Evolutionary conservation across 129 eudicot species (phyloP).

Genomic region (Centrapalus pauciflorus): DNA sequence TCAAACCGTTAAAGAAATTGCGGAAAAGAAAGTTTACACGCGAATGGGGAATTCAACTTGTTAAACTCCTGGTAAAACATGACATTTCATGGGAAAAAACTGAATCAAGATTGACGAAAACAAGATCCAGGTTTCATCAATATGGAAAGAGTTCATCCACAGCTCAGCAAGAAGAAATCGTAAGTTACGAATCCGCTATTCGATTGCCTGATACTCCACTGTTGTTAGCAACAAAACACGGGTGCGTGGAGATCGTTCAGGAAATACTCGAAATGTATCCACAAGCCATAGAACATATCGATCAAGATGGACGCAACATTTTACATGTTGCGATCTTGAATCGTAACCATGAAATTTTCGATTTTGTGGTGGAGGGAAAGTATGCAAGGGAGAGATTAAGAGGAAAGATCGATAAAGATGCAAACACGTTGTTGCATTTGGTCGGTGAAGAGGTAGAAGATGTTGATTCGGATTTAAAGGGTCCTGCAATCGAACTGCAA

Average conservation of each 20-base stretch:
- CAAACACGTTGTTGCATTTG: conserved; percentile 42
- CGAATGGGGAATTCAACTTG: conserved; percentile 18
- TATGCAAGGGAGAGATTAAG: conserved; percentile 20
- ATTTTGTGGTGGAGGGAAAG: conserved; percentile 1
- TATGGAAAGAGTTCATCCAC: conserved; percentile 10
- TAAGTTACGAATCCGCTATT: background rate
- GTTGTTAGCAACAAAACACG: conserved; percentile 30
- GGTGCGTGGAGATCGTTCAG: conserved; percentile 19
- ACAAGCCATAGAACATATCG: conserved; percentile 39
- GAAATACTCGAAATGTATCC: conserved; percentile 26
- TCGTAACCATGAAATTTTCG: conserved; percentile 13
- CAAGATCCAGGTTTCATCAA: background rate
- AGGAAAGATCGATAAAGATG: conserved; percentile 22
- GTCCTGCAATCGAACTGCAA: conserved; percentile 27
- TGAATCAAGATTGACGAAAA: background rate
- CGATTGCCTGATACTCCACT: conserved; percentile 29
- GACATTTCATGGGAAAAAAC: conserved; percentile 29
- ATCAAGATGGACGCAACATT: conserved; percentile 26
- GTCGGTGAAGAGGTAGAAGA: conserved; percentile 16
- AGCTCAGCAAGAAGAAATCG: background rate
- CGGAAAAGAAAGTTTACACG: background rate
- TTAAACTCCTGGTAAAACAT: conserved; percentile 12
- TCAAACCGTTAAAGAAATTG: conserved; percentile 8
- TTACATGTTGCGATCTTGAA: conserved; percentile 33
- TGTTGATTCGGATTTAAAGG: background rate